Evolutionary conservation across 2,329 filamentous ascomycete genomes (phyloP).

Genomic region (Capronia epimyces): DNA sequence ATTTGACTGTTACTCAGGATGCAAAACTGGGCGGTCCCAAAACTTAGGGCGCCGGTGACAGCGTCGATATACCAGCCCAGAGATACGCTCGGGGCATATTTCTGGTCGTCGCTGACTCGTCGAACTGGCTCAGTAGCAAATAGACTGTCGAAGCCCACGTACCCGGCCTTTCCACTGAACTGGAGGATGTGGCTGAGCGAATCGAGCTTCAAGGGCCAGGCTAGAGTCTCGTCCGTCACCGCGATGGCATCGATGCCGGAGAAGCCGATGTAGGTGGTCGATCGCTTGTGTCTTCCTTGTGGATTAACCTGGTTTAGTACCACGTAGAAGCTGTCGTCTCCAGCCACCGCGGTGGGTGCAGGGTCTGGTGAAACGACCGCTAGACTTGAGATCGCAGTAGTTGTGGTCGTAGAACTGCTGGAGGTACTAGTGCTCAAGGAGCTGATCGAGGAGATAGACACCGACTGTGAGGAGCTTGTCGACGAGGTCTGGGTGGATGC

Average conservation of each 20-base stretch:
- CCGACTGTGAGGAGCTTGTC: too few relatives aligned
- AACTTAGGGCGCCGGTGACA: background rate
- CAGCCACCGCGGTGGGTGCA: background rate
- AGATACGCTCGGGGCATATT: slow-evolving; percentile 5
- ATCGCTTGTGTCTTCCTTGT: background rate
- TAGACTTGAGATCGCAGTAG: background rate
- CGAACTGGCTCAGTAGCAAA: background rate
- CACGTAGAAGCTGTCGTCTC: slow-evolving; percentile 9
- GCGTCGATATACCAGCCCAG: slow-evolving; percentile 3
- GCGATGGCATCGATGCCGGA: slow-evolving; percentile 9
- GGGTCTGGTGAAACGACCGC: slow-evolving; percentile 3
- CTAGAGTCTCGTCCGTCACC: slow-evolving; percentile 4
- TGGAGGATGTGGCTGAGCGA: slow-evolving; percentile 1
- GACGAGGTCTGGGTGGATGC: background rate
- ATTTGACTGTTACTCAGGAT: slow-evolving; percentile 1
- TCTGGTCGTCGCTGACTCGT: slow-evolving; percentile 5
- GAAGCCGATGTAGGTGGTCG: slow-evolving; percentile 9
- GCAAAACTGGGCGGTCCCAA: slow-evolving; percentile 7
- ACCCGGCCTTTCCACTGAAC: slow-evolving; percentile 7
- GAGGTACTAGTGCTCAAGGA: too few relatives aligned
- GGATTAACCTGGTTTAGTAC: background rate
- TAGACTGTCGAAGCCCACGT: slow-evolving; percentile 6
- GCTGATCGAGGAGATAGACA: too few relatives aligned
- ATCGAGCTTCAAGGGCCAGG: slow-evolving; percentile 2
- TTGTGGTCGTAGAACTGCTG: too few relatives aligned